A percentile compares a stretch with the other conserved stretches of the same genome.
phyloP scores from a whole-genome alignment of 441 rosid species.

The Breynia disticha region DNA sequence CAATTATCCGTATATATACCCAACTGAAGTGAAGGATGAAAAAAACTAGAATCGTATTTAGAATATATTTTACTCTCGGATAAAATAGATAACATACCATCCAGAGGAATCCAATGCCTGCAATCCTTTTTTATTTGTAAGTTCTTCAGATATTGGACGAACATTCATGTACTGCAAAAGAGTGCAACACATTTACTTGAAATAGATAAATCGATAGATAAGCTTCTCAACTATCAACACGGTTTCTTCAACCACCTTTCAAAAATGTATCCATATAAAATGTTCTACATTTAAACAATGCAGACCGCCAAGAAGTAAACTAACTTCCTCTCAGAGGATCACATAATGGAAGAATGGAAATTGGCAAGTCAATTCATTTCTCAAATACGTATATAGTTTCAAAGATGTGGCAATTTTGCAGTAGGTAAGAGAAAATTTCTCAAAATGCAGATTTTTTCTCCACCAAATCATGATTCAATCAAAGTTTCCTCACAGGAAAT shows the following conservation, averaged over 20 bases:
- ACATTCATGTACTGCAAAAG: conserved; percentile 18
- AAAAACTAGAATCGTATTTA: no score
- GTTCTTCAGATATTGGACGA: conserved; percentile 14
- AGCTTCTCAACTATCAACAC: background rate
- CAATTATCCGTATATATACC: background rate
- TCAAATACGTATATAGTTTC: no score
- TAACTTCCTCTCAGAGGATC: no score
- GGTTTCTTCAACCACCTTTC: background rate
- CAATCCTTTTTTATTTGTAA: conserved; percentile 7
- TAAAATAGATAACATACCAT: conserved; percentile 18
- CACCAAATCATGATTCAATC: no score
- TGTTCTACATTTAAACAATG: background rate
- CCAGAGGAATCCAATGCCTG: conserved; percentile 7
- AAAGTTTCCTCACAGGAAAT: background rate
- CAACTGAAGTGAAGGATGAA: no score
- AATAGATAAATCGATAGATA: background rate
- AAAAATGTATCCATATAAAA: background rate
- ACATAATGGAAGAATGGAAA: no score
- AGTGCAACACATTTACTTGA: background rate
- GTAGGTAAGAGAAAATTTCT: no score
- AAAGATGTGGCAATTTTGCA: no score
- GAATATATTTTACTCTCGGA: background rate
- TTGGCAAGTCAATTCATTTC: no score
- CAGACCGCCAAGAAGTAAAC: background rate
- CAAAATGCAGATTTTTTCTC: no score